Conservation (phyloP, 805 yeast genomes). For the Suhomyces xylopsoci region DNA sequence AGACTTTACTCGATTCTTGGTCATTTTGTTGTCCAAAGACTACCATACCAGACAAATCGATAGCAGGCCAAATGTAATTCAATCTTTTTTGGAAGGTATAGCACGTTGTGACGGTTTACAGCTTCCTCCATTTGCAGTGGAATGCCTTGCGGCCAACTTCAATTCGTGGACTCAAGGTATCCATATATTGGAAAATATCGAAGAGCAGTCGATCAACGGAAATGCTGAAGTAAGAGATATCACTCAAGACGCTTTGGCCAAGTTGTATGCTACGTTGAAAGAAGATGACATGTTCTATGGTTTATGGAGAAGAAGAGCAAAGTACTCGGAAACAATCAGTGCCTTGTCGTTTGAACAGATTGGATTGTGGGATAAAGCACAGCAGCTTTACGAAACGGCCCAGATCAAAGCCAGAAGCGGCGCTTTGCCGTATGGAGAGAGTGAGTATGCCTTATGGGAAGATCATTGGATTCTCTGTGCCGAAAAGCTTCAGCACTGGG, state of each 20-base stretch:
- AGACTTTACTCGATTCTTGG: conserved; percentile 80
- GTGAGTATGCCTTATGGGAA: conserved; percentile 96
- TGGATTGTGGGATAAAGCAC: conserved; percentile 92
- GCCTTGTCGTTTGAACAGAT: conserved; percentile 93
- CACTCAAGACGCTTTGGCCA: conserved; percentile 86
- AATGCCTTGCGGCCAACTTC: conserved; percentile 81
- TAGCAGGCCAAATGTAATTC: conserved; percentile 80
- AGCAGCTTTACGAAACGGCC: conserved; percentile 91
- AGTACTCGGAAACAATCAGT: conserved; percentile 86
- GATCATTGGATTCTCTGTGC: conserved; percentile 98
- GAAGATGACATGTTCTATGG: conserved; percentile 98
- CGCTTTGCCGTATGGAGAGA: conserved; percentile 89
- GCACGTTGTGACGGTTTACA: conserved; percentile 69
- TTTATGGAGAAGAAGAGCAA: conserved; percentile 94
- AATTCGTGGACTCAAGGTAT: conserved; percentile 91
- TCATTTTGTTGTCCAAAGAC: conserved; percentile 79
- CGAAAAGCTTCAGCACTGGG: conserved; percentile 97
- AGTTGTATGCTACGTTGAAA: conserved; percentile 80
- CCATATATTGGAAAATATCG: conserved; percentile 74
- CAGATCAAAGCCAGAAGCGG: conserved; percentile 96
- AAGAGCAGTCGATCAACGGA: conserved; percentile 53
- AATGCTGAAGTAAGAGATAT: conserved; percentile 77
- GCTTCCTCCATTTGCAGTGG: conserved; percentile 90
- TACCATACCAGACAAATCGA: conserved; percentile 91
- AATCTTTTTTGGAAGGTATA: conserved; percentile 80